Evolutionary conservation across 139 green algal species (phyloP).

Genomic region (Tetraselmis chui): DNA sequence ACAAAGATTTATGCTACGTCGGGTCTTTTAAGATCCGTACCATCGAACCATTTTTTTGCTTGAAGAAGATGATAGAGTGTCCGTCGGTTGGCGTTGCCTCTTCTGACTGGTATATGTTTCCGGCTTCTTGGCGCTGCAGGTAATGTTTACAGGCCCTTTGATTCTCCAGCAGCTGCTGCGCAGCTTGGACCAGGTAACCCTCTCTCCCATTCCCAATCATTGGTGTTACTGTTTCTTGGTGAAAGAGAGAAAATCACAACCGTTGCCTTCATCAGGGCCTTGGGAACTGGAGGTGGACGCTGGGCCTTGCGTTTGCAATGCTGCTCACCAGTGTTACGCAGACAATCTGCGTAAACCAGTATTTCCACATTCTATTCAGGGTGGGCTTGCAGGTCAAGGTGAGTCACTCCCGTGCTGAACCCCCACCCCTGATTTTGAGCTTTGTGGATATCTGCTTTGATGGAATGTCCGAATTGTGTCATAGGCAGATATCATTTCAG

Average conservation of each 20-base stretch:
- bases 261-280: not conserved
- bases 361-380: constrained; percentile 79
- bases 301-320: constrained; percentile 38
- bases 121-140: too few relatives aligned
- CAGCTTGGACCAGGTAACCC: constrained; percentile 10
- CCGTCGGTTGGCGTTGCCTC: too few relatives aligned
- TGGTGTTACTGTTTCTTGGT: not conserved
- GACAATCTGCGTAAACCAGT: constrained; percentile 67
- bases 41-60: too few relatives aligned
- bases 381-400: constrained; percentile 66
- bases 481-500: not conserved
- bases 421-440: not conserved
- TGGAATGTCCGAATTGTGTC: constrained; percentile 15
- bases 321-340: constrained; percentile 41
- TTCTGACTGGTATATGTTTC: too few relatives aligned
- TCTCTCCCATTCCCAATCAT: not conserved
- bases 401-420: not conserved
- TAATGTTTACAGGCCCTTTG: constrained; percentile 72
- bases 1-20: too few relatives aligned
- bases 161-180: constrained; percentile 68
- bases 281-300: constrained; percentile 12
- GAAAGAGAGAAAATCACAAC: not conserved
- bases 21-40: too few relatives aligned
- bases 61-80: too few relatives aligned
- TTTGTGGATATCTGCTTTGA: not conserved